Evolutionary conservation across 805 yeast species (phyloP).

Genomic region (Lipomyces yamadae): DNA sequence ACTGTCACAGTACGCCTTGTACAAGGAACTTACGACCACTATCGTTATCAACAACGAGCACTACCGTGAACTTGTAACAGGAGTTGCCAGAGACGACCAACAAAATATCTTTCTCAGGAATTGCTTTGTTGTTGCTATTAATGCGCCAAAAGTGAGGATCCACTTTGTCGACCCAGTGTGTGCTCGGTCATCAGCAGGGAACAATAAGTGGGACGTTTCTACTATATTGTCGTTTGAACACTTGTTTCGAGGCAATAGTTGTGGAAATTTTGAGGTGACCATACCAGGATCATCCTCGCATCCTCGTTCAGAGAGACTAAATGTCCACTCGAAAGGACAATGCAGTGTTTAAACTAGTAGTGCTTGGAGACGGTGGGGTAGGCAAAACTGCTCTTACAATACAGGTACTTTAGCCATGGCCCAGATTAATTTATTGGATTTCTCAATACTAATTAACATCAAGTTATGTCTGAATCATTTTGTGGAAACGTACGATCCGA

Average conservation of each 20-base stretch:
- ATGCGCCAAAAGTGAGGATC: conserved; percentile 1
- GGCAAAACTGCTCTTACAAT: conserved; percentile 89
- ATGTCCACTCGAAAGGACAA: conserved; percentile 19
- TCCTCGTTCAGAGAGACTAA: not conserved
- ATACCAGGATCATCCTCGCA: not conserved
- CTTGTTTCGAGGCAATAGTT: not conserved
- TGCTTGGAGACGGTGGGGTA: conserved; percentile 96
- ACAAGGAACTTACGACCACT: not conserved
- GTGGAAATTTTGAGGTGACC: not conserved
- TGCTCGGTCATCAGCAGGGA: not conserved
- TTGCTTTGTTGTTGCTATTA: not conserved
- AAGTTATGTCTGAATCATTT: conserved; percentile 36
- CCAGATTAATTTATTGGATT: conserved; percentile 1
- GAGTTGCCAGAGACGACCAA: no score
- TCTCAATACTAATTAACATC: not conserved
- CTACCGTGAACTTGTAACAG: not conserved
- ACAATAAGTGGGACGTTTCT: not conserved
- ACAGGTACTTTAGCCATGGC: conserved; percentile 21
- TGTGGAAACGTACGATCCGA: conserved; percentile 92
- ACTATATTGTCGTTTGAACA: not conserved
- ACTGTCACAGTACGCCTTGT: no score
- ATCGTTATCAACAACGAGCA: not conserved
- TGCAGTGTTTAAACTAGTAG: conserved; percentile 60
- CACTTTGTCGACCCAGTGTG: not conserved
- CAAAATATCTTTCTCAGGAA: no score